Base-by-base conservation (phyloP, 495 filamentous ascomycete species). In the Sporormia fimetaria region DNA sequence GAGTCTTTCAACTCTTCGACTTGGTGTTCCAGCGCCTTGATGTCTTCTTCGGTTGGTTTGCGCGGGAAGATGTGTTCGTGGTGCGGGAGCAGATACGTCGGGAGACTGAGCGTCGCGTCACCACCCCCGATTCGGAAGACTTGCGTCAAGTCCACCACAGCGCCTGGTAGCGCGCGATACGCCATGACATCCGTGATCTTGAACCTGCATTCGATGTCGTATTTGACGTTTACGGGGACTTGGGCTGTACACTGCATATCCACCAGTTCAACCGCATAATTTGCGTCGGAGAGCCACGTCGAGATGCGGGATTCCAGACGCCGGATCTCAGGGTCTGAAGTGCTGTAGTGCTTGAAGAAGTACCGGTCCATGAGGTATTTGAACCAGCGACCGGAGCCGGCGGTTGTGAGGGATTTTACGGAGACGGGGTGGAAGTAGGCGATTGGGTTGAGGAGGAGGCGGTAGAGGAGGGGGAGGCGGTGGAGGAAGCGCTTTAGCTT, bases 11-110 rank as follows among this genome's bases (percentile, higher is more conserved):
- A 51, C 6, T 57, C 41, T 11, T 46, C 30, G 8, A 61, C 44
- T 6, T 47, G 42, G 2, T 44, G 27, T 15, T 54, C 42, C 2
- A 54, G 34, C 10, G 45, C 20, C 26, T 46, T 22, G n/a, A 53
- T 46, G 7, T 55, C 36, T 4, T 43, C 20, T 7, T 32, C 33
- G 3, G 54, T 46, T 4, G 50, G 56, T 11, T 40, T 45, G 4
- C 27, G 17, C 7, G 61, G 62, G 1, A 64, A 26, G 6, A 63
- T 35, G 33, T 64, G 62, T 27, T 63, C 62, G 33, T 64, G 62
- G 31, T 61, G 62, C 7, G 62, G 62, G 14, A 65, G 42, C 0
- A 65, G 44, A 37, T 48, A 64, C 0, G 48, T 37, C 6, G 61
- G 61, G n/a, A 64, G 27, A 2, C 39, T 17, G 20, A 59, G 37